phyloP scores from a whole-genome alignment of 495 filamentous ascomycete species.

The Tuber borchii region DNA sequence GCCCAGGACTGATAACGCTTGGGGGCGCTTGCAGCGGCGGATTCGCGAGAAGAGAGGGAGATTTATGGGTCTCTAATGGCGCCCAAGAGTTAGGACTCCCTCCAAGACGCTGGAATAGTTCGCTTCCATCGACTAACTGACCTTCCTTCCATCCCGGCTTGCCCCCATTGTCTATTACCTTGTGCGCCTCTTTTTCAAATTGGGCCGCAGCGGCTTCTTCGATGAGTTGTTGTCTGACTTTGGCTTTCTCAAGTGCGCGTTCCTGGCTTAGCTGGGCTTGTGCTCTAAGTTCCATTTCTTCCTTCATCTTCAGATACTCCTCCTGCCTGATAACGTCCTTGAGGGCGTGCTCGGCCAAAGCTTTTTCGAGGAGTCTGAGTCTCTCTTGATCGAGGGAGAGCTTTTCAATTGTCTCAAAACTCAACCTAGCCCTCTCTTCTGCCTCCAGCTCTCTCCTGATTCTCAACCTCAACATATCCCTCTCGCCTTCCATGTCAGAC shows the following conservation, averaged over 20 bases:
- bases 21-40: not conserved
- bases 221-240: constrained; percentile 15
- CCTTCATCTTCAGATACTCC: constrained; percentile 19
- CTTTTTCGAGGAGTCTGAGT: not conserved
- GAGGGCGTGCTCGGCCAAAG: not conserved
- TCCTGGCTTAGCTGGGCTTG: constrained; percentile 16
- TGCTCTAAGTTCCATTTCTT: constrained; percentile 15
- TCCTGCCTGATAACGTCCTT: constrained; percentile 7
- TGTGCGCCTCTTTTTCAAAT: constrained; percentile 20
- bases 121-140: constrained; percentile 8
- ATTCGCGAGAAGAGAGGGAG: not conserved
- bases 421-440: constrained; percentile 20
- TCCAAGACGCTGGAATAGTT: not conserved
- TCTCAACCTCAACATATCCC: constrained; percentile 22
- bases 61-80: not conserved
- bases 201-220: not conserved
- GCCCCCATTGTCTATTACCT: constrained; percentile 11
- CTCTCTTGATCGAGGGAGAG: not conserved
- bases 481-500: constrained; percentile 19
- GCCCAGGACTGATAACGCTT: not conserved
- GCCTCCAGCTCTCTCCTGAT: constrained; percentile 24
- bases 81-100: not conserved
- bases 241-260: constrained; percentile 14
- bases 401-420: not conserved
- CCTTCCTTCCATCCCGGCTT: constrained; percentile 19